Conservation (phyloP, 2,329 filamentous ascomycete species). For the Penicillium sp. region DNA sequence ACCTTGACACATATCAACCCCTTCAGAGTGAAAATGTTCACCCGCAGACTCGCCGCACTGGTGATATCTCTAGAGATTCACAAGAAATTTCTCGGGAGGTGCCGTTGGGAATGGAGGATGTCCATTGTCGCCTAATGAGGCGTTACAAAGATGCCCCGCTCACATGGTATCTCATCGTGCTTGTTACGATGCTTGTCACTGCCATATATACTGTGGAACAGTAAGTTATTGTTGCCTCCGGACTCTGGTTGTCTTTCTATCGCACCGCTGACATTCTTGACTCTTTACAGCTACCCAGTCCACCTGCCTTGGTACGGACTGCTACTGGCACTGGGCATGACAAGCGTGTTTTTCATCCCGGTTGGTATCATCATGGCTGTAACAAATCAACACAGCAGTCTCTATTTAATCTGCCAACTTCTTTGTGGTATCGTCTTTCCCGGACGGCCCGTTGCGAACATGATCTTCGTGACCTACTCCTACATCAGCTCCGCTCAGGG, state of each 20-base stretch:
- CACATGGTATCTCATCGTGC: constrained; percentile 76
- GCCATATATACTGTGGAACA: constrained; percentile 85
- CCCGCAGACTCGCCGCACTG: constrained; percentile 4
- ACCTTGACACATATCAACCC: constrained; percentile 55
- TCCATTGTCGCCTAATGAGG: constrained; percentile 81
- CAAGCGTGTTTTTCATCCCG: constrained; percentile 79
- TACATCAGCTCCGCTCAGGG: constrained; percentile 88
- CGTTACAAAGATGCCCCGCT: constrained; percentile 79
- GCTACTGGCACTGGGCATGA: constrained; percentile 73
- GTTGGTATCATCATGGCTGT: constrained; percentile 93
- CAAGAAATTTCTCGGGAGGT: constrained; percentile 23
- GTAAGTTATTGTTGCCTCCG: constrained; percentile 50
- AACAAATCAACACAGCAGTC: constrained; percentile 83
- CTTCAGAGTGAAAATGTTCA: constrained; percentile 30
- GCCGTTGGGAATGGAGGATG: constrained; percentile 71
- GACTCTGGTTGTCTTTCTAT: neutral
- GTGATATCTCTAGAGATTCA: constrained; percentile 19
- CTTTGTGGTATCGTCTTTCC: constrained; percentile 81
- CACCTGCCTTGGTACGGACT: constrained; percentile 86
- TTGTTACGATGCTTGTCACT: constrained; percentile 71
- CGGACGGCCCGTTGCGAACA: constrained; percentile 82
- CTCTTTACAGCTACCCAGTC: constrained; percentile 64
- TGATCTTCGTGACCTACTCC: constrained; percentile 90
- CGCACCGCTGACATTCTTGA: constrained; percentile 14
- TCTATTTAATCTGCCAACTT: constrained; percentile 83